Evolutionary conservation across 2,329 filamentous ascomycete species (phyloP).

Genomic region (Plectosphaerella sp.): DNA sequence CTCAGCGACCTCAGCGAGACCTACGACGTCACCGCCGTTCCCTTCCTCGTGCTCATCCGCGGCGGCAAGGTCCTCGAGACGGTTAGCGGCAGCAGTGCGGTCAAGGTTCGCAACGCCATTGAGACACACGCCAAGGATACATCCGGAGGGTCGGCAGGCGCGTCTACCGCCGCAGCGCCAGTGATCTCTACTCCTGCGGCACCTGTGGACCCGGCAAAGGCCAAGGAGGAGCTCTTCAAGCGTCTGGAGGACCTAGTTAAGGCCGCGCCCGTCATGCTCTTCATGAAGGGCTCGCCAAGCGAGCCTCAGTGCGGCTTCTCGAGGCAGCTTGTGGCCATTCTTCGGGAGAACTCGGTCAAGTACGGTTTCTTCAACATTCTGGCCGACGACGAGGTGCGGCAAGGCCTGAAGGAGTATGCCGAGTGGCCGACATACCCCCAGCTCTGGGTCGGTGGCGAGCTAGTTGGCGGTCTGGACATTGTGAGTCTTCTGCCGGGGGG

Average conservation of each 20-base stretch:
- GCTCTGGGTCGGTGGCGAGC: conserved; percentile 83
- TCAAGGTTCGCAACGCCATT: conserved; percentile 79
- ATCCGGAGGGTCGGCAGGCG: conserved; percentile 27
- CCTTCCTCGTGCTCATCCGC: conserved; percentile 80
- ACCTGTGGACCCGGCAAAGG: conserved; percentile 37
- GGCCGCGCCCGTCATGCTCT: conserved; percentile 95
- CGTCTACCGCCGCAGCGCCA: conserved; percentile 26
- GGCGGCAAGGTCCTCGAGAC: conserved; percentile 74
- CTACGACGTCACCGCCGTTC: conserved; percentile 93
- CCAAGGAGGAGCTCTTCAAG: conserved; percentile 81
- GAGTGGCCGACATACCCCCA: conserved; percentile 99
- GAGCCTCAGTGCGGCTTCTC: conserved; percentile 91
- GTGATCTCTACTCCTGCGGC: conserved; percentile 12
- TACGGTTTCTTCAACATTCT: conserved; percentile 99
- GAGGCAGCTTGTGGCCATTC: conserved; percentile 77
- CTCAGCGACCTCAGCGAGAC: conserved; percentile 85
- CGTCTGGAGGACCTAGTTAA: conserved; percentile 82
- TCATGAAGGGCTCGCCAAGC: conserved; percentile 95
- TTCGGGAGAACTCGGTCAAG: conserved; percentile 86
- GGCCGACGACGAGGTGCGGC: conserved; percentile 93
- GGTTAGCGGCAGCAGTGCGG: conserved; percentile 83
- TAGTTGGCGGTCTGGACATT: conserved; percentile 93
- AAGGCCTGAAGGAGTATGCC: conserved; percentile 94
- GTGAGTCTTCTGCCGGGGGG: conserved; percentile 50
- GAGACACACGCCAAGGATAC: conserved; percentile 67